phyloP scores from a whole-genome alignment of 768 basidiomycete genomes.

The Lenzites betulinus region DNA sequence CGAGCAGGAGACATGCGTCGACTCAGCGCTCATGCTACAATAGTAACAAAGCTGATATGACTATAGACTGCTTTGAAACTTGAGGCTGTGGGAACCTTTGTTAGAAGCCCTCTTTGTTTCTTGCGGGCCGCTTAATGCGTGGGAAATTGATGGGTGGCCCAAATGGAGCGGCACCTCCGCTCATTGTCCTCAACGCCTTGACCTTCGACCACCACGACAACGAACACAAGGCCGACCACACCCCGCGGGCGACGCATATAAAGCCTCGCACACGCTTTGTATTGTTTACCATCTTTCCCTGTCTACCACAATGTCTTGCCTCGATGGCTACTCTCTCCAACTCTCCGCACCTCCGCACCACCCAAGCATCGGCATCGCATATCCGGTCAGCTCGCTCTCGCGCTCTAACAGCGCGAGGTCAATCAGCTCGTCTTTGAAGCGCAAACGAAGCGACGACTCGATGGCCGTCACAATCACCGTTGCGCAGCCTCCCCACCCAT shows the following conservation, averaged over 20 bases:
- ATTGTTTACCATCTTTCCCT: neutral
- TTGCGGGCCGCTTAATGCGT: no score
- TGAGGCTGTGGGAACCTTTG: no score
- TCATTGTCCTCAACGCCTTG: neutral
- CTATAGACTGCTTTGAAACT: no score
- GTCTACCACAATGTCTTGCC: constrained; percentile 3
- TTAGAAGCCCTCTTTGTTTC: no score
- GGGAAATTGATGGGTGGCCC: no score
- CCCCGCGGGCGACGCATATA: neutral
- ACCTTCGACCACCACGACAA: neutral
- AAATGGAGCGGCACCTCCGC: no score
- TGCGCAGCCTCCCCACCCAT: neutral
- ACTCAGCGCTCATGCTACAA: no score
- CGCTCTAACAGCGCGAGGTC: neutral
- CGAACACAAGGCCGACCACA: neutral
- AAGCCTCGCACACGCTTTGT: neutral
- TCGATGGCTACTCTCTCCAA: constrained; percentile 10
- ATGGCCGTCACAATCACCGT: constrained; percentile 16
- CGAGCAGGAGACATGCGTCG: no score
- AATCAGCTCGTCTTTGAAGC: constrained; percentile 1
- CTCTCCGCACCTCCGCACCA: constrained; percentile 5
- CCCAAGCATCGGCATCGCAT: constrained; percentile 10
- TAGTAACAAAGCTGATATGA: no score
- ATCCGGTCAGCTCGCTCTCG: constrained; percentile 9
- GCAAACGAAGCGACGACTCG: constrained; percentile 12